phyloP scores from a whole-genome alignment of 108 stramenopile genomes.

The Nitzschia sp. region DNA sequence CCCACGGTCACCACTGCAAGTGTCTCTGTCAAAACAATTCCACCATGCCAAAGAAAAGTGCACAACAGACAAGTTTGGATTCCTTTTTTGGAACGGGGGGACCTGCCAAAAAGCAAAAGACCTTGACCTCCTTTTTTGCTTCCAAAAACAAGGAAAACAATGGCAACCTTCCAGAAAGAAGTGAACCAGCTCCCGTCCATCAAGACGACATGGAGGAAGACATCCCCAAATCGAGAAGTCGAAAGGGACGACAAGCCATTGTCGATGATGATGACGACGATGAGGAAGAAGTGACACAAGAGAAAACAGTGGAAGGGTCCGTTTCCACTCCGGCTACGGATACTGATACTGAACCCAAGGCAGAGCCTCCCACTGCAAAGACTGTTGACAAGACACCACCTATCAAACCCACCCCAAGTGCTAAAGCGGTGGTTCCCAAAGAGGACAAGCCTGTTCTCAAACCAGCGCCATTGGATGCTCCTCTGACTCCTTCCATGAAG shows the following conservation, averaged over 20 bases:
- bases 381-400: not conserved
- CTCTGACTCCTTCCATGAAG: not conserved
- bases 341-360: not conserved
- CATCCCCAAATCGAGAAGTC: constrained; percentile 1
- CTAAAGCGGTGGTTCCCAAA: constrained; percentile 16
- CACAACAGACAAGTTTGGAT: constrained; percentile 41
- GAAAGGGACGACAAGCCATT: constrained; percentile 6
- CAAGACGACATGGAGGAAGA: not conserved
- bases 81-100: constrained; percentile 54
- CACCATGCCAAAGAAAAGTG: constrained; percentile 15
- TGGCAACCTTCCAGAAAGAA: constrained; percentile 4
- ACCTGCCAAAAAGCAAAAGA: constrained; percentile 43
- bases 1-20: too few relatives aligned
- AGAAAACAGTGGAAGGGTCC: not conserved
- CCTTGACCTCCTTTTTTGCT: constrained; percentile 37
- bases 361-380: not conserved
- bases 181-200: not conserved
- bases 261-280: constrained; percentile 25
- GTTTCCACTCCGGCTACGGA: not conserved
- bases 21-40: too few relatives aligned
- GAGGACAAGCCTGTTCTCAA: constrained; percentile 22
- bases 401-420: constrained; percentile 27
- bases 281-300: constrained; percentile 2
- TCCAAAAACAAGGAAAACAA: constrained; percentile 19
- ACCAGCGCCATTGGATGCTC: not conserved